Evolutionary conservation across 768 basidiomycete genomes (phyloP).

Genomic region (Phaeolepiota aurea): DNA sequence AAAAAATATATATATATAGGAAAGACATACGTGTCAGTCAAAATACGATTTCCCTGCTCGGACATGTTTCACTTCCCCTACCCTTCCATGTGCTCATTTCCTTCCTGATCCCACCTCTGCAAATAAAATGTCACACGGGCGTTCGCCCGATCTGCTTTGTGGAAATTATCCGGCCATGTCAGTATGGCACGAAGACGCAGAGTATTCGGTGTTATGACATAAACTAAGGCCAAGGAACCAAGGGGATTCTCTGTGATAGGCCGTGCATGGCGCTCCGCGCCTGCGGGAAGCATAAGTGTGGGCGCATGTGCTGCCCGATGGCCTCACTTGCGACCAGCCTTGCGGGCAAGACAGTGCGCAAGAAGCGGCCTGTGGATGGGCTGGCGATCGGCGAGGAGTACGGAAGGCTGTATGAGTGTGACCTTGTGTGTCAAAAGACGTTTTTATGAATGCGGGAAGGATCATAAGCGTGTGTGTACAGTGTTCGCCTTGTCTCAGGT

Average conservation of each 20-base stretch:
- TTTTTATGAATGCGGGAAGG: slow-evolving; percentile 63
- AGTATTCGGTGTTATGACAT: slow-evolving; percentile 47
- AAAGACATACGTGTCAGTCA: no score
- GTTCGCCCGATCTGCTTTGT: slow-evolving; percentile 75
- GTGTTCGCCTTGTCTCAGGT: slow-evolving; percentile 79
- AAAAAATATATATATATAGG: no score
- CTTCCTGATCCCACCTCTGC: slow-evolving; percentile 72
- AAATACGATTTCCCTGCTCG: slow-evolving; percentile 33
- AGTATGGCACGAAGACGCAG: slow-evolving; percentile 69
- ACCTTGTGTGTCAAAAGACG: slow-evolving; percentile 67
- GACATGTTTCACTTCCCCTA: slow-evolving; percentile 67
- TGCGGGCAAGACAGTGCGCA: slow-evolving; percentile 47
- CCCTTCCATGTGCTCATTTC: slow-evolving; percentile 49
- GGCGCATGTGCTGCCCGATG: slow-evolving; percentile 82
- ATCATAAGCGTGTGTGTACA: slow-evolving; percentile 79
- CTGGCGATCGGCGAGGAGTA: slow-evolving; percentile 43
- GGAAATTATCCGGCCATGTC: slow-evolving; percentile 66
- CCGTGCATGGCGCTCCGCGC: slow-evolving; percentile 70
- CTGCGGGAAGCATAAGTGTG: slow-evolving; percentile 86
- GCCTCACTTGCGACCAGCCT: slow-evolving; percentile 48
- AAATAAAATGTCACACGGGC: slow-evolving; percentile 62
- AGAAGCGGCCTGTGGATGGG: slow-evolving; percentile 34
- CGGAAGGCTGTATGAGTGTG: slow-evolving; percentile 77
- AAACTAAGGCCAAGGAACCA: slow-evolving; percentile 25
- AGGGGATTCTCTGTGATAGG: slow-evolving; percentile 71